Evolutionary conservation across 2,329 filamentous ascomycete species (phyloP), one percentile per base, ranked within the genome.

Genomic region (Apiospora phragmitis): DNA sequence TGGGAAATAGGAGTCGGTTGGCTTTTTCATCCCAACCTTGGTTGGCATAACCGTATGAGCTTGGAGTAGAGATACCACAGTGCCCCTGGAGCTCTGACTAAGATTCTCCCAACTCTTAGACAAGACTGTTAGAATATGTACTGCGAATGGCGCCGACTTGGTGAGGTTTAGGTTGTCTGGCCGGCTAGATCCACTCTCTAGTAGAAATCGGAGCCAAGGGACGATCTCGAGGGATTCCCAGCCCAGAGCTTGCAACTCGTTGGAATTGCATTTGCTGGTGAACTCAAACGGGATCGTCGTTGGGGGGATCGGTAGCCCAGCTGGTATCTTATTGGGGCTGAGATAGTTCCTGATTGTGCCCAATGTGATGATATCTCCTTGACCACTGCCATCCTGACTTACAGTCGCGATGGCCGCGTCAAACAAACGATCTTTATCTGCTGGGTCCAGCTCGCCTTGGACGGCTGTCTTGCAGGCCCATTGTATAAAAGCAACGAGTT

Each of bases 91-190:
- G 3, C 84, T 84, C 62, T 85, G 84, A 73, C 90, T 92, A 21
- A 97, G 81, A n/a, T 88, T 88, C 67, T 98, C 95, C 94, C 95
- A 99, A 74, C 92, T 91, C 78, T 95, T 98, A 1, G 95, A 97
- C 26, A 98, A 78, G 0, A 97, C 88, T 1, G 89, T 89, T 42
- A 99, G 86, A 12, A 97, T 88, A 73, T 93, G 91, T 0, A 90
- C 86, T 9, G 95, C 91, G 78, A 98, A 97, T 24, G 89, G 87
- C 29, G 93, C 82, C 0, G 91, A 92, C 69, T 86, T 88, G 0
- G 91, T 93, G 9, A 98, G 83, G 78, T 93, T 91, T 75, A 94
- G 88, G 1, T 91, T 87, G 5, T 89, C 84, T 4, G 87, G 78
- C 47, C 88, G 88, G 70, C 87, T 87, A 6, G 89, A 86, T 12